Percentiles rank a stretch among this genome's conserved stretches.
Evolutionary conservation across 1,284 basidiomycete species (phyloP).

Genomic region (Bondarzewia mesenterica): DNA sequence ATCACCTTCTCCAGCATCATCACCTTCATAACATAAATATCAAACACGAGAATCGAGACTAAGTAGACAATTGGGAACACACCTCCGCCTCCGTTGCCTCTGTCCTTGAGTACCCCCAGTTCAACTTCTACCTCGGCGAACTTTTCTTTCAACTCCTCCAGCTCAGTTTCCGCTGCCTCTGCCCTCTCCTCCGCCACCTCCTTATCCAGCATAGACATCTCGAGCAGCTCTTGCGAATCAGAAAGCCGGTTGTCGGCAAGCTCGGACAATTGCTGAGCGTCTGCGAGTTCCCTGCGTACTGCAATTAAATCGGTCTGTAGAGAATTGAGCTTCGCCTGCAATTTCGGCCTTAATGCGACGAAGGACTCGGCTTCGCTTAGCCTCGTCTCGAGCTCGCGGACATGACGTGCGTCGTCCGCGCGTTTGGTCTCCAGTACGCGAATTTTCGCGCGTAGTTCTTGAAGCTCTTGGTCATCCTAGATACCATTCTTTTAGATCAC

Average conservation of each 20-base stretch:
- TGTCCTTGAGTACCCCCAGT: slow-evolving; percentile 64
- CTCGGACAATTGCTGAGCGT: slow-evolving; percentile 56
- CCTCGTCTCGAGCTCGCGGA: slow-evolving; percentile 81
- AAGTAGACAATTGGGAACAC: slow-evolving; percentile 11
- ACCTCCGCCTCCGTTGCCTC: slow-evolving; percentile 32
- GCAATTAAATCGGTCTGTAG: slow-evolving; percentile 72
- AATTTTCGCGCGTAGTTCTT: slow-evolving; percentile 79
- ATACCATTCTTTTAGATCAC: slow-evolving; percentile 6
- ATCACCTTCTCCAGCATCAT: slow-evolving; percentile 32
- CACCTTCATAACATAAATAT: slow-evolving; percentile 12
- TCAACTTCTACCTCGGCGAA: slow-evolving; percentile 83
- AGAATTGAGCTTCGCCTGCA: slow-evolving; percentile 80
- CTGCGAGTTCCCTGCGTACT: slow-evolving; percentile 58
- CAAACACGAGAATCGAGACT: neutral
- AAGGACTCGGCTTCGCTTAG: slow-evolving; percentile 81
- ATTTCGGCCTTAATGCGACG: slow-evolving; percentile 78
- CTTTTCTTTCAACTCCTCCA: slow-evolving; percentile 73
- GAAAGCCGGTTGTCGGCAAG: slow-evolving; percentile 53
- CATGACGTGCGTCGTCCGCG: slow-evolving; percentile 76
- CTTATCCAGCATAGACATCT: slow-evolving; percentile 93
- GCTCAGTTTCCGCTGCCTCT: slow-evolving; percentile 70
- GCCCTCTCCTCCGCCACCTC: slow-evolving; percentile 95
- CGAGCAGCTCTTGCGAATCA: slow-evolving; percentile 83
- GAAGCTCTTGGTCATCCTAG: slow-evolving; percentile 53
- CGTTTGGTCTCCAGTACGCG: slow-evolving; percentile 83